Evolutionary conservation across 2,329 filamentous ascomycete species (phyloP), one percentile per base, ranked within the genome.

Genomic region (Chrysoporthe puriensis): DNA sequence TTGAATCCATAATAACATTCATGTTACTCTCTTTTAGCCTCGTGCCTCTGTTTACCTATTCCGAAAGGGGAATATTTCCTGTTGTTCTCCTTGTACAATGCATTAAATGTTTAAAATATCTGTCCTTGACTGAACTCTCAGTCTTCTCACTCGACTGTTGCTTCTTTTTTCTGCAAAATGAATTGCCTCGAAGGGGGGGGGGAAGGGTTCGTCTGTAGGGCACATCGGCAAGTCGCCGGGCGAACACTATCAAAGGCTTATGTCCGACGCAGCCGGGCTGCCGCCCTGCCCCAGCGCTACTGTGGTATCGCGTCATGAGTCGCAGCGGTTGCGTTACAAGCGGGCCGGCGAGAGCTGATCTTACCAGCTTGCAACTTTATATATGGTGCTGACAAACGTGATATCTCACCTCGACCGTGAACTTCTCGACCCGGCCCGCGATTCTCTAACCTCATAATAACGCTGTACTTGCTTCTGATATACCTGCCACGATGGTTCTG

Each of bases 241-340:
- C 36, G 36, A 40, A 40, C 9, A 40, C 36, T 9, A 40, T 40
- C 36, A 9, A 40, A 40, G 36, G 36, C 36, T 40, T 40, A 40
- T 40, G 9, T 40, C 36, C 36, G 36, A 40, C 9, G 36, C 36
- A 2, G 1, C 36, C 26, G 26, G 26, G 26, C 26, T 26, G 26
- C 26, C 26, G 26, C 26, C 26, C 26, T 26, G 26, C 26, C 26
- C 26, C 36, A 40, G 36, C 36, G 4, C 56, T 36, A 11, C 34
- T 26, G 18, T 42, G 56, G 62, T 65, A 57, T 64, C 63, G 63
- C 63, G 63, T 40, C 63, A 64, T 64, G 43, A 48, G 42, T 26
- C 43, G 52, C 63, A 42, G 56, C 9, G 34, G 52, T 64, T 64
- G 63, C 63, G 63, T 58, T 48, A 48, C 42, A 59, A 16, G 40